A percentile compares a stretch with the other conserved stretches of the same genome.
Conservation (phyloP, 768 basidiomycete species). For the Leccinum boreale region DNA sequence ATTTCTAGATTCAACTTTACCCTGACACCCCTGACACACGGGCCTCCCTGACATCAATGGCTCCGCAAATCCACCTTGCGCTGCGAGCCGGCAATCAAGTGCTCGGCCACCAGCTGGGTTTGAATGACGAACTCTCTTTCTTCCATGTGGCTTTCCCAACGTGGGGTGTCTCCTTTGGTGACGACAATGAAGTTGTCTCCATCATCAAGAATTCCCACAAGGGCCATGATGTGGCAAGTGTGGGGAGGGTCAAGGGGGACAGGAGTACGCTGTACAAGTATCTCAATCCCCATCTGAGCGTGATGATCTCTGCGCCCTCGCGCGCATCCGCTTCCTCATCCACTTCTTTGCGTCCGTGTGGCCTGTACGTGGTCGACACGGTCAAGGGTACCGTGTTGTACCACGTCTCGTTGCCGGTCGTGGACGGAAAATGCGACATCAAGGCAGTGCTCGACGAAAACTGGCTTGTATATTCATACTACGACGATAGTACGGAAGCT, state of each 20-base stretch:
- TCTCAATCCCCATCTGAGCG: constrained; percentile 76
- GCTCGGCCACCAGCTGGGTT: constrained; percentile 53
- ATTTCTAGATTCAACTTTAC: constrained; percentile 56
- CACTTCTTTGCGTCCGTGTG: constrained; percentile 39
- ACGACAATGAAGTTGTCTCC: constrained; percentile 54
- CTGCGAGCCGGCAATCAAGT: constrained; percentile 50
- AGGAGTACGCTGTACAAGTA: constrained; percentile 93
- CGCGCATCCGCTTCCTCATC: not conserved
- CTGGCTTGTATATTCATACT: constrained; percentile 90
- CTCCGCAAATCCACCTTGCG: constrained; percentile 52
- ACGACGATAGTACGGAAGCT: constrained; percentile 51
- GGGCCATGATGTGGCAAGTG: constrained; percentile 59
- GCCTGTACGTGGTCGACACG: constrained; percentile 75
- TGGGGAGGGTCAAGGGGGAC: constrained; percentile 84
- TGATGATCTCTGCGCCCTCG: constrained; percentile 53
- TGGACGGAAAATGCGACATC: constrained; percentile 53
- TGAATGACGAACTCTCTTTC: constrained; percentile 41
- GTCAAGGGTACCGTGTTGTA: constrained; percentile 78
- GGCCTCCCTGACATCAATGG: constrained; percentile 41
- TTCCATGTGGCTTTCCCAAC: constrained; percentile 54
- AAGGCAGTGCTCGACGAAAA: constrained; percentile 78
- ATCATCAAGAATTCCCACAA: constrained; percentile 44
- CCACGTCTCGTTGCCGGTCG: constrained; percentile 50
- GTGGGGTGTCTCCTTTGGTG: constrained; percentile 61
- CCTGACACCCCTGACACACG: constrained; percentile 52